Evolutionary conservation across 2,329 filamentous ascomycete genomes (phyloP), one percentile per base, ranked within the genome.

Genomic region (Bipolaris sorokiniana): DNA sequence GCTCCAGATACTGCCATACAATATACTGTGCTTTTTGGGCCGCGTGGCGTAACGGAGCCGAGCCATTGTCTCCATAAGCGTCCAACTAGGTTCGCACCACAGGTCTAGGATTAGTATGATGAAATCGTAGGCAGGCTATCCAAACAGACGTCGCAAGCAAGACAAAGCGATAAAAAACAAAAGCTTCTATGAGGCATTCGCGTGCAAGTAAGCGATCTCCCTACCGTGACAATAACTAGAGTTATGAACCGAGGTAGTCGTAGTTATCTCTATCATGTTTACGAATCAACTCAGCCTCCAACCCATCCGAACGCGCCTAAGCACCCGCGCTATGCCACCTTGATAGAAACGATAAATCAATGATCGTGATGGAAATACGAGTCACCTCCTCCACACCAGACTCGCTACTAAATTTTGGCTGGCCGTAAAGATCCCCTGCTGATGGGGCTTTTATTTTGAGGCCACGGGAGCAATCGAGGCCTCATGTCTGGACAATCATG

Each of bases 331-430:
- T n/a, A n/a, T n/a, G n/a, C n/a, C n/a, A n/a, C n/a, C n/a, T n/a
- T n/a, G n/a, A n/a, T n/a, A n/a, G n/a, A n/a, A n/a, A n/a, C n/a
- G n/a, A n/a, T n/a, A n/a, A n/a, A n/a, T n/a, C n/a, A n/a, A n/a
- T n/a, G n/a, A n/a, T n/a, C n/a, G n/a, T n/a, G n/a, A n/a, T n/a
- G n/a, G n/a, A n/a, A n/a, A n/a, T n/a, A n/a, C n/a, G n/a, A n/a
- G n/a, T n/a, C n/a, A n/a, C n/a, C n/a, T 74, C 67, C 23, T 63
- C 66, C 16, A 70, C 63, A 56, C 74, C 72, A 48, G 74, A 76
- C 62, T 76, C 72, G 68, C 69, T 74, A 7, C 66, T 72, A 64
- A 74, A 75, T 54, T 76, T 71, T 2, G 73, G 75, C n/a, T 72
- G 66, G 36, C 74, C 72, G 46, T 70, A 73, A 3, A 64, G 52